Evolutionary conservation across 805 yeast genomes (phyloP), one percentile per base, ranked within the genome.

Genomic region (Yarrowia bubula): DNA sequence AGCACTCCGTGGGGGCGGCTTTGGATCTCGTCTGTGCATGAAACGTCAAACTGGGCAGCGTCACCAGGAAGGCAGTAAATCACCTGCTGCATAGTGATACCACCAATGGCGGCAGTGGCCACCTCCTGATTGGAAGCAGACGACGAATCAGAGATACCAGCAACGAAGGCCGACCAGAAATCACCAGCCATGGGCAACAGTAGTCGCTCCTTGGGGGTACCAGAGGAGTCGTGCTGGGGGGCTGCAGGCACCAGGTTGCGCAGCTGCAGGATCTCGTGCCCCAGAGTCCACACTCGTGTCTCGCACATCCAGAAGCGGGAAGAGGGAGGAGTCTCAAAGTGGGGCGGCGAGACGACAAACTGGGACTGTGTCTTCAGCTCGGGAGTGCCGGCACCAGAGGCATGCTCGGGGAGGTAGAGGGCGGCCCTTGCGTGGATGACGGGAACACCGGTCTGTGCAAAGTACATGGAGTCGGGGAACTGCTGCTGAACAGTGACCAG

Each of bases 81-180:
- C 32, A 35, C 42, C 43, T 58, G 64, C 43, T 43, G 51, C 64
- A 58, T 58, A 17, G 64, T 43, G 43, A 58, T 58, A 3, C 64
- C 64, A 13, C 51, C 64, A 17, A 58, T 44, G 33, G 64, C 64
- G 6, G 64, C 51, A 8, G 64, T 43, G 43, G 64, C 51, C 35
- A 58, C 64, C 41, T 44, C 51, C 55, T 48, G 55, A 11, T 31
- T 33, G 33, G 64, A 44, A 13, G 39, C 33, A n/a, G 38, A 13
- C 13, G 64, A 58, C 22, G n/a, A 14, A 43, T 58, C 51, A 9
- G 33, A 31, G 66, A 76, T 71, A 4, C 78, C 76, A 17, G 68
- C 67, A 38, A 76, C 64, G 67, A 76, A 76, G 32, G 77, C 78
- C 5, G 74, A 68, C 78, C 78, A 76, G 67, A 76, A 76, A 63